These are phyloP conservation scores for Orbilia oligospora DNA, from an alignment of 2,329 filamentous ascomycete genomes.

Conservation along the genomic window DNA sequence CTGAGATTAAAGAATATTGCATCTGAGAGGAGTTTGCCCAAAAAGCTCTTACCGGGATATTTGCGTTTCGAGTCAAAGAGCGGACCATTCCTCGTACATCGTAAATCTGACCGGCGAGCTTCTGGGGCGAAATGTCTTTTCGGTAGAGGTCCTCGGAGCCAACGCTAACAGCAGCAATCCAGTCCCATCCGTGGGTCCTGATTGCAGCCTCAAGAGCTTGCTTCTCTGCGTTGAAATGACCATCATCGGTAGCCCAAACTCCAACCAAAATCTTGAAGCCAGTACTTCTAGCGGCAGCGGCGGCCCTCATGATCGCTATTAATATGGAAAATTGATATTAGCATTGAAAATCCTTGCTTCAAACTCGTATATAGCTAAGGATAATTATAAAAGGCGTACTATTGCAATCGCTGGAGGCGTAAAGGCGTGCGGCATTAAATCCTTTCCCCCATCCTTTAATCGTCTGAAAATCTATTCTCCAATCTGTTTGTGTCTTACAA, in stretches of 20 bases:
- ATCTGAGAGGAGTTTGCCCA: slow-evolving; percentile 62
- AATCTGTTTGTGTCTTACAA: slow-evolving; percentile 67
- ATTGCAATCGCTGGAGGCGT: slow-evolving; percentile 78
- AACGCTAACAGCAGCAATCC: slow-evolving; percentile 78
- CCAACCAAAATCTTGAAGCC: slow-evolving; percentile 49
- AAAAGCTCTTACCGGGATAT: slow-evolving; percentile 62
- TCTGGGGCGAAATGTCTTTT: slow-evolving; percentile 36
- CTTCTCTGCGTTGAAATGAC: slow-evolving; percentile 75
- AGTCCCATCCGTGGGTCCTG: slow-evolving; percentile 66
- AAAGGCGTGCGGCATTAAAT: slow-evolving; percentile 70
- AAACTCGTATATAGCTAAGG: too few species aligned
- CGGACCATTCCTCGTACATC: slow-evolving; percentile 72
- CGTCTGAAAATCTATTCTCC: slow-evolving; percentile 66
- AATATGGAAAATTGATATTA: slow-evolving; percentile 22
- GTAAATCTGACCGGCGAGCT: slow-evolving; percentile 47
- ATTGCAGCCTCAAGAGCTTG: slow-evolving; percentile 70
- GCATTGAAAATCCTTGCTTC: too few species aligned
- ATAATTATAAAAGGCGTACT: too few species aligned
- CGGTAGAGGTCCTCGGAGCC: slow-evolving; percentile 81
- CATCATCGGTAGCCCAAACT: slow-evolving; percentile 73
- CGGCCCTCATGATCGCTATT: slow-evolving; percentile 38
- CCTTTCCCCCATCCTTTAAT: slow-evolving; percentile 64
- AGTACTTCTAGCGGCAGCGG: slow-evolving; percentile 19
- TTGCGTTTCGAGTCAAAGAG: slow-evolving; percentile 4
- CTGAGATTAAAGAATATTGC: too few species aligned